Base-by-base conservation (phyloP, 371 early-diverging fungal genomes). In the Blakeslea trispora region DNA sequence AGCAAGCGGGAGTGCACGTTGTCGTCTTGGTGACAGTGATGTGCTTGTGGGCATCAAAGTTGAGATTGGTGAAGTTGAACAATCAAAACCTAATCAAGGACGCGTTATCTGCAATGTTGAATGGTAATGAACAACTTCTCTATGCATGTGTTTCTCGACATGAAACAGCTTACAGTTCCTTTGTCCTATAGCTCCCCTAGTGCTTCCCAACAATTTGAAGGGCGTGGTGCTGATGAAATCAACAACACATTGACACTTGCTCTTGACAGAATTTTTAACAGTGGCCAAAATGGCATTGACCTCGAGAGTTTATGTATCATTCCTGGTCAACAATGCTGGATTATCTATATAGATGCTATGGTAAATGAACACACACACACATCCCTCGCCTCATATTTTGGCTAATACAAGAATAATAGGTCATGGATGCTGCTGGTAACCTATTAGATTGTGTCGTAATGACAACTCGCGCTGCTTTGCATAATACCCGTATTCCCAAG, bases 1-100 rank as follows among this genome's bases (percentile, higher is more conserved):
- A 69, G 88, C 94, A 22, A 87, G 85, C 55, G 95, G 97, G 7
- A 88, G 89, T 65, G 91, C 91, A 32, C 86, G 92, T 37, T 76
- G 86, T 63, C 86, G 93, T 35, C 66, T 91, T 32, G 91, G 92
- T 2, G 84, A 84, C 19, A 93, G 94, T 0, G 93, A 95, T 57
- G 88, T 96, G 0, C 76, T 97, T 17, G 96, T 96, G 15, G 96
- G 98, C 31, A 84, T 96, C 67, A 96, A 95, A 66, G 93, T 91
- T 3, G 94, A 94, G 59, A 87, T 95, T 45, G 92, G 87, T 28
- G 75, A 81, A 23, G 81, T 91, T 41, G 84, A 88, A 28, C 81
- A 68, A 6, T 81, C 69, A 7, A 77, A 73, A 39, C 74, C 74
- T 13, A 77, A 83, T 47, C 49, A 64, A 49, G 96, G 94, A 14